Evolutionary conservation across 768 basidiomycete species (phyloP), one percentile per base, ranked within the genome.

Genomic region (Lentinus tigrinus): DNA sequence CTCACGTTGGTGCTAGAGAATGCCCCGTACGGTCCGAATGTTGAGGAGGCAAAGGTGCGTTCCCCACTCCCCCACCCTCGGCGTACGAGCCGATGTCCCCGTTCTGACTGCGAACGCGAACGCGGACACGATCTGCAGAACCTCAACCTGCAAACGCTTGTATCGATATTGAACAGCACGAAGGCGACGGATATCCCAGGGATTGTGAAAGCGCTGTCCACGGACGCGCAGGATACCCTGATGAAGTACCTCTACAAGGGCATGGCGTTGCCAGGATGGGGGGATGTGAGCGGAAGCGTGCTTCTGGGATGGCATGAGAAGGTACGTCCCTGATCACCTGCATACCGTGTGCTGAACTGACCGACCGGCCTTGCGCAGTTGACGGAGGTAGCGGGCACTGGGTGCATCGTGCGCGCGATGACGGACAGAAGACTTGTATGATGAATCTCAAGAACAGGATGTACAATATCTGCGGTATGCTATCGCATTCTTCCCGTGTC

Each of bases 181-280:
- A 93, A 96, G 71, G 77, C 93, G 5, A 81, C 91, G 2, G 95
- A 98, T 61, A 93, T 98, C 61, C 79, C 88, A 3, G 75, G 75
- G 24, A 84, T 90, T 49, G 80, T 97, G 70, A 89, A 87, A 67
- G 71, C 79, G 0, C 80, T 98, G 28, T 81, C 87, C 3, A 81
- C 81, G 64, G 88, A 91, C 50, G 75, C 81, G 43, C 92, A 95
- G 67, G 96, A 97, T 68, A 91, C 88, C 31, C 80, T 98, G 53
- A 98, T 97, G 96, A 96, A 95, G 71, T 98, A 96, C 69, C 77
- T 98, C 16, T 98, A 98, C 83, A 98, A 98, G 76, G 95, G 93
- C 16, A 98, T 97, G 95, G 83, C 78, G 17, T 72, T 80, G 66
- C 77, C 79, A 2, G 85, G 79, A 16, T 78, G 81, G 71, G 80